Conservation (phyloP, 257 asterid genomes). For the Nicotiana tomentosiformis region DNA sequence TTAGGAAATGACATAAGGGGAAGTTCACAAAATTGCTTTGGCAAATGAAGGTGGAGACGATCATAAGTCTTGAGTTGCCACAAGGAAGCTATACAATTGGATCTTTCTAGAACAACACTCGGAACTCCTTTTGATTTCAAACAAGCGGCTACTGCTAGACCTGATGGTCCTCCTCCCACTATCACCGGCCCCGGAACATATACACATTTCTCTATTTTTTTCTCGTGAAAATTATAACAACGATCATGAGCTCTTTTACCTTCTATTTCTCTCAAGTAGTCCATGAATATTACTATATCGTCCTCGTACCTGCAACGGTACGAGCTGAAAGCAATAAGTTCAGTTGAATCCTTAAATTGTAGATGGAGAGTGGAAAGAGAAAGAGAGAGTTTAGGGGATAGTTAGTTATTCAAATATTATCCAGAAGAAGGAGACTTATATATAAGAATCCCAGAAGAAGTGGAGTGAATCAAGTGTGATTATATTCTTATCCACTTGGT, state of each 20-base stretch:
- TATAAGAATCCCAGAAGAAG: conserved; percentile 11
- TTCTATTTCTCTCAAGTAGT: conserved; percentile 41
- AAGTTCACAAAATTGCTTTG: conserved; percentile 74
- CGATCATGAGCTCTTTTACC: conserved; percentile 57
- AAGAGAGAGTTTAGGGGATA: conserved; percentile 4
- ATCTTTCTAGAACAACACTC: conserved; percentile 58
- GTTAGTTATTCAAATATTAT: conserved; percentile 2
- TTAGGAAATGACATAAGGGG: conserved; percentile 70
- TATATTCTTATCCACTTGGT: conserved; percentile 34
- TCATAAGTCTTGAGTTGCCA: conserved; percentile 86
- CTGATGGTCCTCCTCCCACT: conserved; percentile 86
- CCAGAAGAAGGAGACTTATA: conserved; percentile 1
- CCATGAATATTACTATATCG: conserved; percentile 14
- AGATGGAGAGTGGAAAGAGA: background rate
- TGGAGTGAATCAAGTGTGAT: conserved; percentile 23
- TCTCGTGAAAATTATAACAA: conserved; percentile 4
- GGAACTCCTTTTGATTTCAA: conserved; percentile 46
- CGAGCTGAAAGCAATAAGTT: no score
- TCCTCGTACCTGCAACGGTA: background rate
- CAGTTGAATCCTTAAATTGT: no score
- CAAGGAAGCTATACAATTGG: conserved; percentile 66
- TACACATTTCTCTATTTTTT: conserved; percentile 13
- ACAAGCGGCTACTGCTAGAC: conserved; percentile 80
- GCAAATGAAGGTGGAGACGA: conserved; percentile 74
- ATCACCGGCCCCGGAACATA: conserved; percentile 59